These are phyloP conservation scores for Chimonanthus praecox DNA, from an alignment of 164 flowering plant genomes.

Conservation along the genomic window DNA sequence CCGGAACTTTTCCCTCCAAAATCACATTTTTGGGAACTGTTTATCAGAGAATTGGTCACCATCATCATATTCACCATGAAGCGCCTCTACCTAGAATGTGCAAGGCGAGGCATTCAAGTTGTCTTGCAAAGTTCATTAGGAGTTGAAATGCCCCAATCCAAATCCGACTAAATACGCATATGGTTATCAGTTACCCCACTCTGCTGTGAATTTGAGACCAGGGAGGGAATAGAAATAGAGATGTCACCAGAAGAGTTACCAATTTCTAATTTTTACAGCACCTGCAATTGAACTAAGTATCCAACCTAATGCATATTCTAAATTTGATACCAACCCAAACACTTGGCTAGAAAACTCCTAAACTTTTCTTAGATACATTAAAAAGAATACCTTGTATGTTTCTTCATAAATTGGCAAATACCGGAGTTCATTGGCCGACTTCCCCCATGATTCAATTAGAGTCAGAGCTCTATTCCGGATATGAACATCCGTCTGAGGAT, in stretches of 20 bases:
- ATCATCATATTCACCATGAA: no score
- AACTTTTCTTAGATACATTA: no score
- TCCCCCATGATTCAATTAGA: slow-evolving; percentile 95
- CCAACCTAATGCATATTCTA: neutral
- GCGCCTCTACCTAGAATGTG: no score
- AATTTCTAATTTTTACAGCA: neutral
- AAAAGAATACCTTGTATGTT: slow-evolving; percentile 83
- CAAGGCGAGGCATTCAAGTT: no score
- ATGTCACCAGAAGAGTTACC: neutral
- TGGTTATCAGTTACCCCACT: neutral
- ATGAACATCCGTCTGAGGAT: slow-evolving; percentile 86
- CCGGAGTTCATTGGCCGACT: slow-evolving; percentile 73
- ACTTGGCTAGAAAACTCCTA: neutral
- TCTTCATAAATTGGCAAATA: slow-evolving; percentile 95
- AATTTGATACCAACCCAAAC: neutral
- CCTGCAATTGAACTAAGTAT: neutral
- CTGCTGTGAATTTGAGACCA: neutral
- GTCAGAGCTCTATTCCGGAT: slow-evolving; percentile 81
- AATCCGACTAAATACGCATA: no score
- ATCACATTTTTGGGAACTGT: no score
- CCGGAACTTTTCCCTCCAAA: no score
- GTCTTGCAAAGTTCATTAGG: no score
- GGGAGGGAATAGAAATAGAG: neutral
- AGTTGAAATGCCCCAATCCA: no score
- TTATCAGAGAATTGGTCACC: no score